phyloP scores from a whole-genome alignment of 2,329 filamentous ascomycete genomes.

The Alternaria atra region DNA sequence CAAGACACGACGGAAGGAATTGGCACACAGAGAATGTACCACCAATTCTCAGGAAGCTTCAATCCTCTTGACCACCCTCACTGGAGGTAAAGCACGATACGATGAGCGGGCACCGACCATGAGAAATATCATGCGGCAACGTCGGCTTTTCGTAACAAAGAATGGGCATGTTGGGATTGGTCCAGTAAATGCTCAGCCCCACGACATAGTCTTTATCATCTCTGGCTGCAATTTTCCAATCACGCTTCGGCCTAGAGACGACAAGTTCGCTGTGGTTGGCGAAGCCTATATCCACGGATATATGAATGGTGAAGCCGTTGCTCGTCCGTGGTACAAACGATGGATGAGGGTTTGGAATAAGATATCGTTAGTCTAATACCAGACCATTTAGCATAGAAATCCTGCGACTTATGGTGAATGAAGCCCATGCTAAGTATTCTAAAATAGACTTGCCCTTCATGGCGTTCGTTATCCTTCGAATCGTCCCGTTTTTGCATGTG shows the following conservation, averaged over 20 bases:
- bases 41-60: not conserved
- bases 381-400: too few relatives aligned
- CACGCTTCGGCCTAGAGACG: not conserved
- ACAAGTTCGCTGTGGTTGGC: not conserved
- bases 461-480: too few relatives aligned
- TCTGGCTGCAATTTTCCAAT: not conserved
- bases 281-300: not conserved
- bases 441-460: too few relatives aligned
- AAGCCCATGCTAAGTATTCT: too few relatives aligned
- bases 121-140: not conserved
- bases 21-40: not conserved
- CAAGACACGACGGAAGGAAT: not conserved
- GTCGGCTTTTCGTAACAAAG: not conserved
- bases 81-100: not conserved
- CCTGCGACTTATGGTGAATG: too few relatives aligned
- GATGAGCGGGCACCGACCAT: not conserved
- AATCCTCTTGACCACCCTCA: not conserved
- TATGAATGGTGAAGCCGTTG: not conserved
- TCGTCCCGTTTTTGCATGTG: too few relatives aligned
- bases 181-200: not conserved
- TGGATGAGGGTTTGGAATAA: not conserved
- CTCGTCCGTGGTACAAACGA: not conserved
- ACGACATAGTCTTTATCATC: not conserved
- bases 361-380: not conserved
- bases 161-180: not conserved